Conservation (phyloP, 257 asterid species). For the Schizonepeta tenuifolia region DNA sequence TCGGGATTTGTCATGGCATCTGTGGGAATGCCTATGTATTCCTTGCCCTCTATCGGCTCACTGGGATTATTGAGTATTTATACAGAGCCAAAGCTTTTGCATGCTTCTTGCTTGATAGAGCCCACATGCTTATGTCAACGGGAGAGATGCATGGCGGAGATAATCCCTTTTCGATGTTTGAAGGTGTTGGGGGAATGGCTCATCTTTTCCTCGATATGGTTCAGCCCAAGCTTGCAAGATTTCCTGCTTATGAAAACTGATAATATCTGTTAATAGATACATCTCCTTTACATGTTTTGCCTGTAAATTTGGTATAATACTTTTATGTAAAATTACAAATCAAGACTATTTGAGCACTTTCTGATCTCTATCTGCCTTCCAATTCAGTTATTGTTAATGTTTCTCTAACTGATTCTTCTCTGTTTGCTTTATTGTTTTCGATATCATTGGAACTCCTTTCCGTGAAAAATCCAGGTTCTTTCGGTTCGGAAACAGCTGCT, state of each 20-base stretch:
- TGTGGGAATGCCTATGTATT: conserved; percentile 78
- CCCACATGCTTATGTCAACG: conserved; percentile 53
- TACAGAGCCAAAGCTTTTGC: conserved; percentile 82
- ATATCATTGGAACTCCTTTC: not conserved
- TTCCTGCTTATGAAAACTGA: conserved; percentile 70
- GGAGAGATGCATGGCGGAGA: conserved; percentile 81
- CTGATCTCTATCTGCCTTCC: conserved; percentile 17
- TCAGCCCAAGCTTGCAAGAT: conserved; percentile 61
- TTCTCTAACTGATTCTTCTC: not conserved
- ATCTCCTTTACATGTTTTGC: not conserved
- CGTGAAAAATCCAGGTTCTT: conserved; percentile 26
- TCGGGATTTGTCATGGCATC: conserved; percentile 79
- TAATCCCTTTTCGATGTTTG: conserved; percentile 62
- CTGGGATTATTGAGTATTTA: conserved; percentile 60
- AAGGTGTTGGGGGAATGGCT: conserved; percentile 83
- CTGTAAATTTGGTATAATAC: not conserved
- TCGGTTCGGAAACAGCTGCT: conserved; percentile 15
- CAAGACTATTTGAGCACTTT: not conserved
- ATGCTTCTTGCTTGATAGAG: conserved; percentile 73
- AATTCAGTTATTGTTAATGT: conserved; percentile 13
- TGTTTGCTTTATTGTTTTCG: not conserved
- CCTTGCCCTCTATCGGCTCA: conserved; percentile 70
- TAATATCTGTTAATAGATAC: not conserved
- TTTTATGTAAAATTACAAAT: not conserved
- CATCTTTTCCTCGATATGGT: conserved; percentile 72